phyloP scores from a whole-genome alignment of 108 stramenopile genomes.

The Aurantiochytrium sp. region DNA sequence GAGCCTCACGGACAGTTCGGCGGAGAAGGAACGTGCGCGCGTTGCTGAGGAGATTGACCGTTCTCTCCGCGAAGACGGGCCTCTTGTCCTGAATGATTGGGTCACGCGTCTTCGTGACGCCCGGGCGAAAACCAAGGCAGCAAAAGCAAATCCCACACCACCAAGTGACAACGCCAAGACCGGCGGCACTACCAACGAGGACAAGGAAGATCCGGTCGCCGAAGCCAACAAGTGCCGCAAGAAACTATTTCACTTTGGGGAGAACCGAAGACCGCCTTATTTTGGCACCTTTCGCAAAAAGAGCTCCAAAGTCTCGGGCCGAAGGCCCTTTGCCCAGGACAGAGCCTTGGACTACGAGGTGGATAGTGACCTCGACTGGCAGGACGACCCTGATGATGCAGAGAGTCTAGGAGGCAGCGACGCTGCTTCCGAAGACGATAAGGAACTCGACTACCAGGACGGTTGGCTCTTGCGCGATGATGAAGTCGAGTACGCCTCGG shows the following conservation, averaged over 20 bases:
- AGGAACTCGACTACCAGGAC: constrained; percentile 8
- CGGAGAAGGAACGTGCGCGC: not conserved
- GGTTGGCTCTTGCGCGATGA: not conserved
- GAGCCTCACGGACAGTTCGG: not conserved
- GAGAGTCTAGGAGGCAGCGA: not conserved
- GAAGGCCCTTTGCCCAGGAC: not conserved
- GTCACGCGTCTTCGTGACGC: not conserved
- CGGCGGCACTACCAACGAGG: too few species aligned
- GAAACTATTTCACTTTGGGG: not conserved
- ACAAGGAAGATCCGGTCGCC: not conserved
- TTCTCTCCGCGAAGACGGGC: not conserved
- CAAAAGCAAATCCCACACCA: not conserved
- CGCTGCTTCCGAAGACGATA: not conserved
- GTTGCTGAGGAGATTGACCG: not conserved
- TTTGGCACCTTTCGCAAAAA: not conserved
- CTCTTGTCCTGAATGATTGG: not conserved
- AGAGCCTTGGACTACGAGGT: not conserved
- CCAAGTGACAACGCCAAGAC: not conserved
- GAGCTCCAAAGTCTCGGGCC: not conserved
- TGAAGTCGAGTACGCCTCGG: not conserved
- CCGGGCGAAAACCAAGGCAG: not conserved
- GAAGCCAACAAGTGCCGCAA: not conserved
- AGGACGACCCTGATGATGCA: not conserved
- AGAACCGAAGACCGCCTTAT: not conserved
- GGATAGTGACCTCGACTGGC: constrained; percentile 1